These are phyloP conservation scores for Dentipellis sp. DNA, from an alignment of 768 basidiomycete species.

Conservation along the genomic window DNA sequence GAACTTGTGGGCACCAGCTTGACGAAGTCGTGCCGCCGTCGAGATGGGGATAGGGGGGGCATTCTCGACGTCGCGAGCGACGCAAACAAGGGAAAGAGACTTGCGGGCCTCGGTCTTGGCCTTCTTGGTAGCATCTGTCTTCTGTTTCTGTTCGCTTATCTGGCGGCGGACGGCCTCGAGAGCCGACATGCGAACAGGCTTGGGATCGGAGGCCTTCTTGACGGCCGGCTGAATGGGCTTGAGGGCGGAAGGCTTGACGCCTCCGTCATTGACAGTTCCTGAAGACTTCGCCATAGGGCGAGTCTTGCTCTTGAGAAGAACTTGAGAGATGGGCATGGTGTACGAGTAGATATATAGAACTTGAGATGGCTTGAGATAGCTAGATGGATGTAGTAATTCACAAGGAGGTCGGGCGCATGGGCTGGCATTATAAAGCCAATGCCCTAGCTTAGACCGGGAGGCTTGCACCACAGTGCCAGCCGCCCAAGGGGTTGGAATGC, in stretches of 20 bases:
- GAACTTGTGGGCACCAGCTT: too few relatives aligned
- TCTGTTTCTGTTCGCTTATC: not conserved
- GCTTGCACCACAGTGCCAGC: too few relatives aligned
- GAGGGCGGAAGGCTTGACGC: not conserved
- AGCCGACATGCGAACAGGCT: not conserved
- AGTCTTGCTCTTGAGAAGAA: not conserved
- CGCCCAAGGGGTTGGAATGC: too few relatives aligned
- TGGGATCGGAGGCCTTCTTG: not conserved
- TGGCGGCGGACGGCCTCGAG: not conserved
- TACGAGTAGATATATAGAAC: not conserved
- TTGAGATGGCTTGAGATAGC: not conserved
- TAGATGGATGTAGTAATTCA: not conserved
- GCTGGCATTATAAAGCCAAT: not conserved
- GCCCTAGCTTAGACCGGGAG: too few relatives aligned
- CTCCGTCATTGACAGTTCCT: too few relatives aligned
- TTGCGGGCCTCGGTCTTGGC: not conserved
- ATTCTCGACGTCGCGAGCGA: too few relatives aligned
- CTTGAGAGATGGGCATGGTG: not conserved
- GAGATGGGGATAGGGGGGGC: too few relatives aligned
- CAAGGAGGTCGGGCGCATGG: not conserved
- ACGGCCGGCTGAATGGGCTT: not conserved
- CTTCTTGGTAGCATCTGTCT: not conserved
- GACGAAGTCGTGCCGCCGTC: too few relatives aligned
- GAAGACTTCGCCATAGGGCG: too few relatives aligned
- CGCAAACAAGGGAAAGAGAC: too few relatives aligned